Conservation (phyloP, 129 eudicot genomes). For the Lactuca saligna region DNA sequence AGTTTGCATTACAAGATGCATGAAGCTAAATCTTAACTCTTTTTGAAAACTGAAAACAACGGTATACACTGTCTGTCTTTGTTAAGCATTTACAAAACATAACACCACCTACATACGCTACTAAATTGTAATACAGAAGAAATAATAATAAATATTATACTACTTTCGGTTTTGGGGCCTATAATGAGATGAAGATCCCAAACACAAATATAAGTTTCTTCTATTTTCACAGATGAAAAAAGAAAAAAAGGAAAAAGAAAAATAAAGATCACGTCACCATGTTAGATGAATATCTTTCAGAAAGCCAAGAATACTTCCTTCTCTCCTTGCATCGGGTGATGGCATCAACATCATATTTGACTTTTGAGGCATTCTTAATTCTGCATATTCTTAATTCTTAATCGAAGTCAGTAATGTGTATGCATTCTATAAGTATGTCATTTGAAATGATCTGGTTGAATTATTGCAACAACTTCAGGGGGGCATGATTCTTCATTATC, state of each 20-base stretch:
- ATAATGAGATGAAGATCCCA: background rate
- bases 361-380: background rate
- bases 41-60: background rate
- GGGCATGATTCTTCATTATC: conserved; percentile 67
- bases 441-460: conserved; percentile 74
- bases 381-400: conserved; percentile 10
- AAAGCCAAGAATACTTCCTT: conserved; percentile 2
- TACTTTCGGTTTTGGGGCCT: conserved; percentile 2
- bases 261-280: conserved; percentile 14
- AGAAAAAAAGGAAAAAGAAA: background rate
- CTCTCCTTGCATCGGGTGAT: background rate
- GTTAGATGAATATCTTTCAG: background rate
- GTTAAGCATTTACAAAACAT: conserved; percentile 35
- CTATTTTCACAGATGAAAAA: conserved; percentile 15
- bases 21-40: conserved; percentile 25
- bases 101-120: conserved; percentile 22
- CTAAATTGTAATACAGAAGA: conserved; percentile 15
- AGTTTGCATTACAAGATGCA: conserved; percentile 14
- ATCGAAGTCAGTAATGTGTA: background rate
- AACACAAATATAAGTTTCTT: background rate
- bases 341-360: conserved; percentile 15
- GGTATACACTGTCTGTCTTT: conserved; percentile 14
- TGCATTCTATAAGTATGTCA: conserved; percentile 18
- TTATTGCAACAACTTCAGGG: conserved; percentile 64
- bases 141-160: conserved; percentile 17